Base-by-base conservation (phyloP, 2,329 filamentous ascomycete species). In the Pestalotiopsis sp. region DNA sequence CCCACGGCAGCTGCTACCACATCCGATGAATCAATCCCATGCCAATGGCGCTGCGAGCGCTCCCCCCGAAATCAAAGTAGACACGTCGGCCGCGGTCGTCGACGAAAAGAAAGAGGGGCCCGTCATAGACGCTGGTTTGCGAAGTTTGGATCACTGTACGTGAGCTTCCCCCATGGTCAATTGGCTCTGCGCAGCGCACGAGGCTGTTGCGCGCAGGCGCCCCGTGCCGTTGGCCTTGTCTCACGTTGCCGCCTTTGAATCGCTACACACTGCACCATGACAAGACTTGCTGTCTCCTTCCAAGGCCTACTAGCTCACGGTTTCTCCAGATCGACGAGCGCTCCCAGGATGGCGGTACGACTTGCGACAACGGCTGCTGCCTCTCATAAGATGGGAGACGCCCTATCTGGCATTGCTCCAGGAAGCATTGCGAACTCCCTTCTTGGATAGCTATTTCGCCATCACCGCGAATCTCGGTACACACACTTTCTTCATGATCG, bases 401-500 rank as follows among this genome's bases (percentile, higher is more conserved):
- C 95, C 95, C 1, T 96, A 97, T 81, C 90, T 99, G 20, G 95
- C 95, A 68, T 91, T 89, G 83, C 83, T 97, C 77, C 96, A 99
- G 85, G 87, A 91, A 73, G 90, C 85, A 78, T 81, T 95, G 78
- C 92, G 95, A 76, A 92, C 93, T 23, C 93, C 94, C 0, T 88
- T 92, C 9, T 90, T 98, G 76, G 96, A 99, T 81, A 93, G 93
- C 71, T 99, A 98, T 84, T 99, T 99, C 81, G 95, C 96, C 64
- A 93, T 97, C 73, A 97, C 95, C 0, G 96, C 96, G 71, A 99
- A 98, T 80, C 88, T 98, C 67, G 94, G 96, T 73, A 99, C 96
- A 0, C 96, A 99, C 82, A 99, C 96, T 0, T 98, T 98, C 84
- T 99, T 98, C 85, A 98, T 98, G 95, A 88, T 97, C 73, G 92